Conservation (phyloP, 768 basidiomycete species). For the Psilocybe cubensis region DNA sequence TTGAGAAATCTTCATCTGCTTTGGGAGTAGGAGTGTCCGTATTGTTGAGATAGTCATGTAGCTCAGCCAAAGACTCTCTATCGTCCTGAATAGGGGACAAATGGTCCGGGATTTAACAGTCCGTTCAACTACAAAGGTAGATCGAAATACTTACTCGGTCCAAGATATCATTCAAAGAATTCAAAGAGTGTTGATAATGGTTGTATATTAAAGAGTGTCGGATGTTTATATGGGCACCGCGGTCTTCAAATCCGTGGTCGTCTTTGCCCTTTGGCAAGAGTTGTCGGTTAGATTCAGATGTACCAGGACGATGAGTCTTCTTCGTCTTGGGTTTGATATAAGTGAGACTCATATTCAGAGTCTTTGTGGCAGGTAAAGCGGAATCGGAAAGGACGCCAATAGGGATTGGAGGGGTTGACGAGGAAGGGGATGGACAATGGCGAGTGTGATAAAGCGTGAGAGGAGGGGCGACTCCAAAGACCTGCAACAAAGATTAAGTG, state of each 20-base stretch:
- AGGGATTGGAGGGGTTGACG: conserved; percentile 3
- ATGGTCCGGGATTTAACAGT: conserved; percentile 1
- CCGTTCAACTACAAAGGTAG: background rate
- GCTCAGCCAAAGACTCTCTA: conserved; percentile 69
- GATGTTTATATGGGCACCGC: conserved; percentile 16
- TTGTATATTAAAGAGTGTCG: conserved; percentile 59
- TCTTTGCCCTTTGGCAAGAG: conserved; percentile 44
- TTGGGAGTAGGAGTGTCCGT: conserved; percentile 19
- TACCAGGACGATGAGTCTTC: conserved; percentile 52
- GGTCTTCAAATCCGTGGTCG: conserved; percentile 14
- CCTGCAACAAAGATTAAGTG: conserved; percentile 40
- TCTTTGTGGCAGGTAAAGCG: conserved; percentile 18
- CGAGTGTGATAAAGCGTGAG: conserved; percentile 79
- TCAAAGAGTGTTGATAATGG: conserved; percentile 81
- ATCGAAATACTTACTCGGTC: conserved; percentile 59
- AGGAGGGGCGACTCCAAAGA: conserved; percentile 83
- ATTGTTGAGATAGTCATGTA: conserved; percentile 68
- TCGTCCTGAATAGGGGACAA: conserved; percentile 61
- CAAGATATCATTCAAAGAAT: conserved; percentile 80
- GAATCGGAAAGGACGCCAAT: background rate
- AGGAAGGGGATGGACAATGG: conserved; percentile 29
- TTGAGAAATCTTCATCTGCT: conserved; percentile 5
- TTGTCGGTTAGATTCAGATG: conserved; percentile 63
- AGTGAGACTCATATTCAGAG: conserved; percentile 53
- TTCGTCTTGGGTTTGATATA: conserved; percentile 46